phyloP scores from a whole-genome alignment of 2,329 filamentous ascomycete species.

The Talaromyces sp. region DNA sequence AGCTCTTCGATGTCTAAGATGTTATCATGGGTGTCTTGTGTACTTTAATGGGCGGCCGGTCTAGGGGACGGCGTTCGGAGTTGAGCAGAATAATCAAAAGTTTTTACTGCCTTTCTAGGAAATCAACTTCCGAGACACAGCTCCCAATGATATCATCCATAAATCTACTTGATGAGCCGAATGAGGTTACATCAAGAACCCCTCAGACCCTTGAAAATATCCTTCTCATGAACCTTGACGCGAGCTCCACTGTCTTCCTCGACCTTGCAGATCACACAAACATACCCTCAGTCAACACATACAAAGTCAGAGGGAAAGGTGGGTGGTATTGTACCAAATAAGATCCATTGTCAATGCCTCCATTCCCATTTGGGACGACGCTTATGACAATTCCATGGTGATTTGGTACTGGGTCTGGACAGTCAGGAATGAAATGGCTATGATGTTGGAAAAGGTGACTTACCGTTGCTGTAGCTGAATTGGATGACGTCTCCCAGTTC shows the following conservation, averaged over 20 bases:
- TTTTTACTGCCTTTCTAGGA: neutral
- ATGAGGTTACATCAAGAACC: neutral
- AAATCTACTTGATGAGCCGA: neutral
- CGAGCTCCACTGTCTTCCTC: constrained; percentile 7
- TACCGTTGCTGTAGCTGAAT: constrained; percentile 13
- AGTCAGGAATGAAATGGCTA: neutral
- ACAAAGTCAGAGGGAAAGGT: neutral
- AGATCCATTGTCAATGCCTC: constrained; percentile 7
- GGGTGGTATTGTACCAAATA: constrained; percentile 6
- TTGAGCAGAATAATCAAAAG: constrained; percentile 12
- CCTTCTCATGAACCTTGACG: constrained; percentile 14
- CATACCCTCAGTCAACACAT: neutral
- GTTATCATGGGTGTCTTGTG: neutral
- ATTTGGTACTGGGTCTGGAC: neutral
- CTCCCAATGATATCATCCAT: neutral
- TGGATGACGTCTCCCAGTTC: constrained; percentile 12
- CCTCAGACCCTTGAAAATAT: constrained; percentile 14
- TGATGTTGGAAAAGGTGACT: neutral
- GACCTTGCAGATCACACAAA: neutral
- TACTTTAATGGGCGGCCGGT: constrained; percentile 8
- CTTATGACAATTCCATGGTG: constrained; percentile 15
- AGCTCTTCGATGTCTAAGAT: too few species aligned
- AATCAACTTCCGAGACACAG: neutral
- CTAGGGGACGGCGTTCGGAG: constrained; percentile 16
- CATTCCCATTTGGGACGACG: constrained; percentile 3